Percentiles rank a stretch among this genome's conserved stretches.
phyloP scores from a whole-genome alignment of 148 eudicot species.

The Vaccinium corymbosum region DNA sequence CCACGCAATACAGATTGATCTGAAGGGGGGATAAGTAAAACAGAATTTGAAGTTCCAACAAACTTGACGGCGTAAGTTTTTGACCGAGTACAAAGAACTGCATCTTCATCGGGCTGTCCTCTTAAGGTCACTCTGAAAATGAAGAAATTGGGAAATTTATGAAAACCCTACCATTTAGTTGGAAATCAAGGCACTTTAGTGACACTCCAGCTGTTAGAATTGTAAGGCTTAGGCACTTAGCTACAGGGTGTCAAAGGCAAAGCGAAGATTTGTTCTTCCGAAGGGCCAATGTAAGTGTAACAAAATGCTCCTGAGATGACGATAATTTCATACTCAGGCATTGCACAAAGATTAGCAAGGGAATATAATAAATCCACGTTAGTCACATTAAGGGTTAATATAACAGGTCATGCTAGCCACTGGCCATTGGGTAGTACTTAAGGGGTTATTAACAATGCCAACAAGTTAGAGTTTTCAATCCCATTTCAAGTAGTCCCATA shows the following conservation, averaged over 20 bases:
- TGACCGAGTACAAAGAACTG: conserved; percentile 77
- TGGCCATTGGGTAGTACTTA: background rate
- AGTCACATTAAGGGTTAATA: background rate
- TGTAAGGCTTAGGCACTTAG: background rate
- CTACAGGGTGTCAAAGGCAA: background rate
- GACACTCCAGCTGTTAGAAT: background rate
- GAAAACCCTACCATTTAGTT: background rate
- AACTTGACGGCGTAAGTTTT: conserved; percentile 81
- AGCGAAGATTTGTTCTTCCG: background rate
- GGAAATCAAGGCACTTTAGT: background rate
- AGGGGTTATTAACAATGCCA: background rate
- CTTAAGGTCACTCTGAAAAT: conserved; percentile 62
- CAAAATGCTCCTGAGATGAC: background rate
- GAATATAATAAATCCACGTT: background rate
- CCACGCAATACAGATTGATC: conserved; percentile 24
- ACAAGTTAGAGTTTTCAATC: background rate
- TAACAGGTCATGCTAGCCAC: background rate
- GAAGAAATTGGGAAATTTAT: background rate
- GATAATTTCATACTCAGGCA: background rate
- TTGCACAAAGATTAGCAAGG: background rate
- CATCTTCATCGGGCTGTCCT: conserved; percentile 87
- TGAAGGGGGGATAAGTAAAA: conserved; percentile 74
- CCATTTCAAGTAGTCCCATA: background rate
- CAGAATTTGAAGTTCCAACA: conserved; percentile 89
- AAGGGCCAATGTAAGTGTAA: background rate